Evolutionary conservation across 2,329 filamentous ascomycete species (phyloP), one percentile per base, ranked within the genome.

Genomic region (Didymella exigua): DNA sequence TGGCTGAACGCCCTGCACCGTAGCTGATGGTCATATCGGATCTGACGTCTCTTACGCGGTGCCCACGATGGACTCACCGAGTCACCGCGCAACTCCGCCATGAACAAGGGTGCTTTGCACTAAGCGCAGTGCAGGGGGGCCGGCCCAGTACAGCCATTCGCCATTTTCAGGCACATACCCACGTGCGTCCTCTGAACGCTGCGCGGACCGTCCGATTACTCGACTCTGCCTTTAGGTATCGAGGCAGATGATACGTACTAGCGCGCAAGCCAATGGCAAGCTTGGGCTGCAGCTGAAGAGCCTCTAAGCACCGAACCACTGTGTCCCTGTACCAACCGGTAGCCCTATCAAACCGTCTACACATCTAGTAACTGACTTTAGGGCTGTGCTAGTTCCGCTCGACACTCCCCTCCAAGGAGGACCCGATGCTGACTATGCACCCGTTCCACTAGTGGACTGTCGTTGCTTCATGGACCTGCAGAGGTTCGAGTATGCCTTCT

Each of bases 381-480:
- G 67, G 70, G 71, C 71, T 73, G 68, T 73, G 69, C 66, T 72
- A 66, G 58, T 63, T 67, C 61, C 55, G 56, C 60, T 66, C 49
- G 58, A 60, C 59, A 60, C 54, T 62, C 69, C 66, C 66, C 64
- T 66, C 55, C 59, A 61, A 69, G 63, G 49, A 63, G 57, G 59
- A 60, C 60, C 67, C 63, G 62, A 48, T 57, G 72, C 72, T 73
- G 63, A 74, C 69, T 72, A 65, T 68, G 66, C 64, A 70, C 63
- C 60, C 60, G 56, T 67, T 66, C 66, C 65, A 68, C 67, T 66
- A 68, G 59, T 64, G 63, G 60, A 65, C 62, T 61, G 65, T 33
- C 67, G 69, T 66, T 73, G 70, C 71, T 70, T 73, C 63, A 67
- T 55, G 61, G 61, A 65, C 63, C 62, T 72, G 70, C 69, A 70